A percentile compares a stretch with the other conserved stretches of the same genome.
phyloP scores from a whole-genome alignment of 2,329 filamentous ascomycete species.

The Laburnicola sp. region DNA sequence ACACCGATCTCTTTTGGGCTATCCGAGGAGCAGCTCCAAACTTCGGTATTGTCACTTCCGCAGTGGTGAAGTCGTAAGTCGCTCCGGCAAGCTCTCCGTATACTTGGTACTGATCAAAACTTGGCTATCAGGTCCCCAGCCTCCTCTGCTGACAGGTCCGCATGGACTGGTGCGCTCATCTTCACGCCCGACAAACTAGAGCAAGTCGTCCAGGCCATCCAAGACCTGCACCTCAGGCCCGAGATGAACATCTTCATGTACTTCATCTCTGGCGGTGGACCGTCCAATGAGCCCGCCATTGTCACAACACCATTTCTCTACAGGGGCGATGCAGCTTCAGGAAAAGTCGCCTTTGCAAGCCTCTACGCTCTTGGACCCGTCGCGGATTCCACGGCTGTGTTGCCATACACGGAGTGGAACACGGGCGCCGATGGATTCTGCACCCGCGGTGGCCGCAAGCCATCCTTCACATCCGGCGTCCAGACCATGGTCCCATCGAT shows the following conservation, averaged over 20 bases:
- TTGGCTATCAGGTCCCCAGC: constrained; percentile 9
- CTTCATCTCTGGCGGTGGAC: constrained; percentile 23
- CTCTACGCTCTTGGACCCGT: constrained; percentile 38
- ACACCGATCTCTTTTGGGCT: constrained; percentile 36
- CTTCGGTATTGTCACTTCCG: constrained; percentile 35
- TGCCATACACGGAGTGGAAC: constrained; percentile 46
- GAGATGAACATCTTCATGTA: constrained; percentile 40
- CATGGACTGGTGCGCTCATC: constrained; percentile 19
- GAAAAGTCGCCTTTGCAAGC: constrained; percentile 39
- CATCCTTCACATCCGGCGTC: constrained; percentile 37
- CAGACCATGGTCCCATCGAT: constrained; percentile 32
- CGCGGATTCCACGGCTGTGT: constrained; percentile 22
- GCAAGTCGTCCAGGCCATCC: constrained; percentile 36
- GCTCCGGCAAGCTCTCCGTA: not conserved
- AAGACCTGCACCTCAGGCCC: constrained; percentile 38
- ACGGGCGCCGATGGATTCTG: constrained; percentile 41
- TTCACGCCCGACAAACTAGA: constrained; percentile 32
- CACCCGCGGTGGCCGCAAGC: constrained; percentile 41
- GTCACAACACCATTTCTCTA: constrained; percentile 34
- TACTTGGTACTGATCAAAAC: not conserved
- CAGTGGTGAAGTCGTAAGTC: constrained; percentile 41
- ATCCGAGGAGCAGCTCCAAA: constrained; percentile 41
- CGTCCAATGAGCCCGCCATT: constrained; percentile 13
- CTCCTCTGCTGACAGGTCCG: constrained; percentile 6
- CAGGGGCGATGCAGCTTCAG: constrained; percentile 30